Percentiles rank a stretch among this genome's conserved stretches.
phyloP scores from a whole-genome alignment of 2,329 filamentous ascomycete species.

The Zymoseptoria ardabiliae region DNA sequence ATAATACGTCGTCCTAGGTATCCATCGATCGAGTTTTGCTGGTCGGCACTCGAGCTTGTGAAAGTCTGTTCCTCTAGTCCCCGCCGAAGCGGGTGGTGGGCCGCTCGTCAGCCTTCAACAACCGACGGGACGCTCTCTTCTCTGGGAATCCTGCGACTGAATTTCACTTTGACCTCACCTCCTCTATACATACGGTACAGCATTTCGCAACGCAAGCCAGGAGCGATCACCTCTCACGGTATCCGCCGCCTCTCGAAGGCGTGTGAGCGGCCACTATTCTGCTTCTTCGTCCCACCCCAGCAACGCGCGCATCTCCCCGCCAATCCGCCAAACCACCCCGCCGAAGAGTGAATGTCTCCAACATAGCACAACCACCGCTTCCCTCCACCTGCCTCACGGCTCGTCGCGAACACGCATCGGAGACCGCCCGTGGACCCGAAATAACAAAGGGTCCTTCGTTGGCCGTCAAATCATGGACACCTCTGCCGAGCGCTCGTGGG shows the following conservation, averaged over 20 bases:
- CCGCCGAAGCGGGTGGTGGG: not conserved
- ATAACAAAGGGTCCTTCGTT: not conserved
- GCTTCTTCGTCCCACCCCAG: not conserved
- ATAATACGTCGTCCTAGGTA: too few species aligned
- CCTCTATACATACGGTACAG: not conserved
- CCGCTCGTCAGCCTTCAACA: not conserved
- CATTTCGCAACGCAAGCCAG: not conserved
- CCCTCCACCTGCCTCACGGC: not conserved
- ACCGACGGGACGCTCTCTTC: not conserved
- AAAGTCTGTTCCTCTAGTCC: not conserved
- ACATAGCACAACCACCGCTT: not conserved
- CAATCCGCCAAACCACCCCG: not conserved
- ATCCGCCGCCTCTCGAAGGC: not conserved
- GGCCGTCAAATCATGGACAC: constrained; percentile 19
- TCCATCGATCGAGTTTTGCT: not conserved
- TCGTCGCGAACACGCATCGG: not conserved
- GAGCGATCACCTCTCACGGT: not conserved
- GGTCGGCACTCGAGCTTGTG: not conserved
- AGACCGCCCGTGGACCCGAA: not conserved
- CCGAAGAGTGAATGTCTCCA: not conserved
- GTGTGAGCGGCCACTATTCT: not conserved
- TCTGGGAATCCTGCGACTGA: not conserved
- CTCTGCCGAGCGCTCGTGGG: constrained; percentile 30
- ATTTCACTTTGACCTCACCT: not conserved
- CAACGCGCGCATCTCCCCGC: not conserved